phyloP scores from a whole-genome alignment of 768 basidiomycete genomes.

The Amylocystis lapponica region DNA sequence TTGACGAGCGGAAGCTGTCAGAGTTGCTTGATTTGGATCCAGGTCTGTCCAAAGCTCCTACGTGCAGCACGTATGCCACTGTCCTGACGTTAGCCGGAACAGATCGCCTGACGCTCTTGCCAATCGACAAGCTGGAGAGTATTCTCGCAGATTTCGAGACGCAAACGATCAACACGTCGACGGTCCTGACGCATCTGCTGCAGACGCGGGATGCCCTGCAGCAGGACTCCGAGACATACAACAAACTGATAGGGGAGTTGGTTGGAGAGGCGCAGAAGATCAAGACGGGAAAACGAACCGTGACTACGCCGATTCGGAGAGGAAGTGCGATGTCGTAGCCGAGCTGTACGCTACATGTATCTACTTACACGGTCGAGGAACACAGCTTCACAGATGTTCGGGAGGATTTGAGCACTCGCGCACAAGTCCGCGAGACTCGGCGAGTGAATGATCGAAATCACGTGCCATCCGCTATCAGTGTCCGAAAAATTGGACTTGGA shows the following conservation, averaged over 20 bases:
- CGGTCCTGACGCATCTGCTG: constrained; percentile 72
- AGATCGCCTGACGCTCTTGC: constrained; percentile 73
- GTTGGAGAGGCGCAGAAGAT: constrained; percentile 89
- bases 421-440: no score
- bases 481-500: no score
- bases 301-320: constrained; percentile 11
- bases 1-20: constrained; percentile 62
- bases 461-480: no score
- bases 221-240: constrained; percentile 86
- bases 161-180: constrained; percentile 72
- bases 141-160: constrained; percentile 60
- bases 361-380: no score
- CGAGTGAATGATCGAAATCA: no score
- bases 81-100: not conserved
- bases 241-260: constrained; percentile 84
- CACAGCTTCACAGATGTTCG: no score
- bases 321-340: constrained; percentile 37
- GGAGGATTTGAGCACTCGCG: no score
- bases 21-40: constrained; percentile 59
- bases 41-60: constrained; percentile 40
- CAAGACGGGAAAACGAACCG: constrained; percentile 50
- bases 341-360: no score
- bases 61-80: not conserved
- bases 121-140: constrained; percentile 59
- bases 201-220: constrained; percentile 78